These are phyloP conservation scores for Darksidea phi DNA, from an alignment of 495 filamentous ascomycete genomes.

Conservation along the genomic window DNA sequence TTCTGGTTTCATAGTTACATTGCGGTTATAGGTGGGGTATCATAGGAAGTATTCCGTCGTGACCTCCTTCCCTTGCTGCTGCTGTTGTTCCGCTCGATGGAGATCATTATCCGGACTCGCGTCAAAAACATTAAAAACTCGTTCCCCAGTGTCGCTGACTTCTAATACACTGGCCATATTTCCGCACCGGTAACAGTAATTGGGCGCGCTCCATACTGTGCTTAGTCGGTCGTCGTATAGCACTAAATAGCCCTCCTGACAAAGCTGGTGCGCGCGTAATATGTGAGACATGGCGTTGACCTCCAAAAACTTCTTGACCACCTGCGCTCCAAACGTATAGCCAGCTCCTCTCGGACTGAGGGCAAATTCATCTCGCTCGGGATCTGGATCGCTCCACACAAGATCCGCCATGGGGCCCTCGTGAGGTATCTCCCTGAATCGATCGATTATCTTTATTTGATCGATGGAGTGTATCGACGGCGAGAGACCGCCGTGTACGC, in stretches of 20 bases:
- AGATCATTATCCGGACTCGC: slow-evolving; percentile 94
- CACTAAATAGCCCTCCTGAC: slow-evolving; percentile 94
- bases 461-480: slow-evolving; percentile 98
- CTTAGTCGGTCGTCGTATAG: slow-evolving; percentile 91
- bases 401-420: slow-evolving; percentile 99
- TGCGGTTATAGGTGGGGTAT: slow-evolving; percentile 24
- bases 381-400: slow-evolving; percentile 96
- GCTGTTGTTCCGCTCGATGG: slow-evolving; percentile 74
- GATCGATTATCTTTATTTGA: slow-evolving; percentile 99
- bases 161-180: slow-evolving; percentile 97
- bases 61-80: slow-evolving; percentile 60
- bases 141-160: slow-evolving; percentile 85
- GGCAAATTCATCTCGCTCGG: slow-evolving; percentile 93
- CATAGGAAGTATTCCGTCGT: slow-evolving; percentile 74
- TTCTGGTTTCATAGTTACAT: background rate
- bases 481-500: slow-evolving; percentile 92
- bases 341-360: slow-evolving; percentile 90
- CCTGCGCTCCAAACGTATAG: slow-evolving; percentile 95
- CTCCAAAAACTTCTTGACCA: slow-evolving; percentile 95
- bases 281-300: slow-evolving; percentile 98
- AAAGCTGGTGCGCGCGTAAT: slow-evolving; percentile 91
- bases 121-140: slow-evolving; percentile 96
- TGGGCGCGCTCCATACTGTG: slow-evolving; percentile 96
- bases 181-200: slow-evolving; percentile 95
- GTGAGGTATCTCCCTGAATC: slow-evolving; percentile 96